A percentile compares a stretch with the other conserved stretches of the same genome.
Conservation (phyloP, 2,329 filamentous ascomycete genomes). For the Aureobasidium mangrovei region DNA sequence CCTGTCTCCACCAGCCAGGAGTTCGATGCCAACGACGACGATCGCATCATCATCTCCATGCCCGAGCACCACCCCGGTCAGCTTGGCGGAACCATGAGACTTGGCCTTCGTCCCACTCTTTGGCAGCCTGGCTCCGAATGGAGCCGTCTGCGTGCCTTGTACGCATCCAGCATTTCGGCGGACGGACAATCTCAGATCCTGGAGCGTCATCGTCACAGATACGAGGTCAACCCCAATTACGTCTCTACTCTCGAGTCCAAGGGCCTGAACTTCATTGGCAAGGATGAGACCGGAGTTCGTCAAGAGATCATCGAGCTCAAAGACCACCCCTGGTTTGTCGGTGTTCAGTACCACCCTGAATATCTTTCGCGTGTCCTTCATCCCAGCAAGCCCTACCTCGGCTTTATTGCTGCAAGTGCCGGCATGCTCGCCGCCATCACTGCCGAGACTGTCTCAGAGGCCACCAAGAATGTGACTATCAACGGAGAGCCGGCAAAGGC, state of each 20-base stretch:
- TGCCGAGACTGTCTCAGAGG: slow-evolving; percentile 15
- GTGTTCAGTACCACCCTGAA: slow-evolving; percentile 84
- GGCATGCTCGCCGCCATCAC: slow-evolving; percentile 51
- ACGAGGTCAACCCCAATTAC: slow-evolving; percentile 79
- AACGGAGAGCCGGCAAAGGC: slow-evolving; percentile 13
- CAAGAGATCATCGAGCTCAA: slow-evolving; percentile 79
- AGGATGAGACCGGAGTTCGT: slow-evolving; percentile 66
- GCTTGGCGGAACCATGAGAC: slow-evolving; percentile 78
- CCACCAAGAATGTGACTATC: background rate
- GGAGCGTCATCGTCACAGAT: slow-evolving; percentile 81
- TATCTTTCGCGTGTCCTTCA: slow-evolving; percentile 67
- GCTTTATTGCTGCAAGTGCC: slow-evolving; percentile 71
- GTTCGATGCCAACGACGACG: slow-evolving; percentile 49
- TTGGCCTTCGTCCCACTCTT: slow-evolving; percentile 63
- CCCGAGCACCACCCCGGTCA: slow-evolving; percentile 72
- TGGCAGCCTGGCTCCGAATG: slow-evolving; percentile 72
- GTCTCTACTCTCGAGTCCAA: slow-evolving; percentile 58
- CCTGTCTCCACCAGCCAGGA: slow-evolving; percentile 48
- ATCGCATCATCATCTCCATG: slow-evolving; percentile 82
- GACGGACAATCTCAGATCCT: slow-evolving; percentile 31
- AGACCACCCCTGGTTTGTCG: slow-evolving; percentile 77
- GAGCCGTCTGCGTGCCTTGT: slow-evolving; percentile 68
- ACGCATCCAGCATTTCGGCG: slow-evolving; percentile 46
- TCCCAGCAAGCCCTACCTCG: slow-evolving; percentile 68
- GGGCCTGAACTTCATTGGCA: slow-evolving; percentile 68